Evolutionary conservation across 331 rosid genomes (phyloP).

Genomic region (Quercus tomentella): DNA sequence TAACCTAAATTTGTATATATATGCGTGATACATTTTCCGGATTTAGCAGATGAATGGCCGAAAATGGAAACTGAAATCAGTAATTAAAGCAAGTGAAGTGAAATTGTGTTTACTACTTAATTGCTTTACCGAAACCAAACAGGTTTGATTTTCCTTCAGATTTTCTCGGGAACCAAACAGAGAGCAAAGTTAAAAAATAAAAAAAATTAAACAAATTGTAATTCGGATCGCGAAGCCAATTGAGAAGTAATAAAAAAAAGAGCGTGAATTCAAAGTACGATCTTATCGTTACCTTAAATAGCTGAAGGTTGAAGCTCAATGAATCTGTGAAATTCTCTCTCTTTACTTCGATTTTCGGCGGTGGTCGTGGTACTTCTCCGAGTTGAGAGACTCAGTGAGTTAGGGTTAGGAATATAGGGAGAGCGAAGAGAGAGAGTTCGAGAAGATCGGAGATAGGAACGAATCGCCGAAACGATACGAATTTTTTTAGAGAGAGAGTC

Average conservation of each 20-base stretch:
- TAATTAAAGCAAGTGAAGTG: neutral
- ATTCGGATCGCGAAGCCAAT: neutral
- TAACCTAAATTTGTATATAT: too few relatives aligned
- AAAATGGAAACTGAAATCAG: neutral
- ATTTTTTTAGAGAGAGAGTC: neutral
- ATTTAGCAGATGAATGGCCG: neutral
- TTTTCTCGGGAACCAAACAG: neutral
- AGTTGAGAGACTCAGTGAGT: conserved; percentile 16
- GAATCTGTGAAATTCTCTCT: neutral
- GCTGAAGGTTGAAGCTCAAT: conserved; percentile 2
- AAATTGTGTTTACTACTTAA: neutral
- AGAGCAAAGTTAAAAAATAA: neutral
- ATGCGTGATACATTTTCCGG: neutral
- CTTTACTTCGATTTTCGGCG: neutral
- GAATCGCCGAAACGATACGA: conserved; percentile 7
- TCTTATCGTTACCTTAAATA: conserved; percentile 12
- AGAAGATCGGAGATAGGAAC: neutral
- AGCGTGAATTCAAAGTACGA: neutral
- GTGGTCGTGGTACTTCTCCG: conserved; percentile 15
- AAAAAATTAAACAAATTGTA: neutral
- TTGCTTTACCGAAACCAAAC: neutral
- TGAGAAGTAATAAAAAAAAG: neutral
- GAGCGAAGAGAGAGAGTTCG: neutral
- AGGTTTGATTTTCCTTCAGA: neutral
- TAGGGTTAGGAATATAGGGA: conserved; percentile 25